Conservation (phyloP, 768 basidiomycete genomes). For the Coprinopsis strossmayeri region DNA sequence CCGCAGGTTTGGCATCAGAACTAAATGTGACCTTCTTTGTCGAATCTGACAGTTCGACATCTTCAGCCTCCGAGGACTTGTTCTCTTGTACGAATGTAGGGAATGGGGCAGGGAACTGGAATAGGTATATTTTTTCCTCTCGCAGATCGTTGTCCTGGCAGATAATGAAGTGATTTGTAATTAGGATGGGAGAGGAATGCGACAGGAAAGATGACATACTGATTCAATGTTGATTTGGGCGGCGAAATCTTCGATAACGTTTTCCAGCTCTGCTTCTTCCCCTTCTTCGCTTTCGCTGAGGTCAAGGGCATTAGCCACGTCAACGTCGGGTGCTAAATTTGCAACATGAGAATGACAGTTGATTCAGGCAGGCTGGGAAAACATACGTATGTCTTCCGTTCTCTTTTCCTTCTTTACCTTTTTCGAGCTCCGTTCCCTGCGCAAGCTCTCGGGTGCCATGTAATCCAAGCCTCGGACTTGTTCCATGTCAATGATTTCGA, state of each 20-base stretch:
- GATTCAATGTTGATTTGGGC: slow-evolving; percentile 30
- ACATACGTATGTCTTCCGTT: slow-evolving; percentile 22
- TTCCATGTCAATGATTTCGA: slow-evolving; percentile 83
- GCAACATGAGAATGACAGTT: neutral
- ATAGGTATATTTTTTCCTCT: slow-evolving; percentile 75
- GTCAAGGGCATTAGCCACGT: slow-evolving; percentile 55
- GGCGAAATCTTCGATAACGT: slow-evolving; percentile 67
- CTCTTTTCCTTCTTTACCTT: slow-evolving; percentile 43
- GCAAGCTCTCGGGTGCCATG: slow-evolving; percentile 79
- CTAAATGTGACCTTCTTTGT: slow-evolving; percentile 61
- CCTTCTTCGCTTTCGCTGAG: slow-evolving; percentile 75
- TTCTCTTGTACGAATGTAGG: slow-evolving; percentile 50
- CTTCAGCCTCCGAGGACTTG: slow-evolving; percentile 19
- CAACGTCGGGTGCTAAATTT: slow-evolving; percentile 22
- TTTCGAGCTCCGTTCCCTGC: slow-evolving; percentile 34
- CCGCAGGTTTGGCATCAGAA: slow-evolving; percentile 43
- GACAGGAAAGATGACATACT: slow-evolving; percentile 23
- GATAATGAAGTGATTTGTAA: slow-evolving; percentile 1
- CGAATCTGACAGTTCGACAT: slow-evolving; percentile 27
- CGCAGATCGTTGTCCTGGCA: slow-evolving; percentile 41
- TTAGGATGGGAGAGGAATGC: neutral
- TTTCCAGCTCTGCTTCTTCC: slow-evolving; percentile 74
- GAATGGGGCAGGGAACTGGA: slow-evolving; percentile 87
- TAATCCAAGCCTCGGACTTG: slow-evolving; percentile 74
- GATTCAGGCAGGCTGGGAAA: neutral